Conservation (phyloP, 2,329 filamentous ascomycete species). For the Colletotrichum liaoningense region DNA sequence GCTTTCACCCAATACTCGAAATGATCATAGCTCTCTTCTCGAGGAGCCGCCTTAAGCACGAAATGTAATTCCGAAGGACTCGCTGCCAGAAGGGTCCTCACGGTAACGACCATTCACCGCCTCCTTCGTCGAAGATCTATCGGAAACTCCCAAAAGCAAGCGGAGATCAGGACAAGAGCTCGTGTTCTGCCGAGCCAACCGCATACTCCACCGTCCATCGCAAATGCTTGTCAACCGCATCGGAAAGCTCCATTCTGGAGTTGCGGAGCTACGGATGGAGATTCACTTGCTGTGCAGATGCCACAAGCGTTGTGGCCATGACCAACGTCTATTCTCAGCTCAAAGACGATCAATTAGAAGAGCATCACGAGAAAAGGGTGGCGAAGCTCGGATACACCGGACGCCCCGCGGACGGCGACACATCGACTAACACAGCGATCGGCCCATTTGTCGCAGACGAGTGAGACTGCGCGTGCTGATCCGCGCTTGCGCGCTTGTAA, state of each 20-base stretch:
- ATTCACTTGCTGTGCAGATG: background rate
- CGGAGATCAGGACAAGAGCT: slow-evolving; percentile 26
- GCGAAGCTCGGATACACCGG: background rate
- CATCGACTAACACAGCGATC: background rate
- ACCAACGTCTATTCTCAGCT: background rate
- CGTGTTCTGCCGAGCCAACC: slow-evolving; percentile 32
- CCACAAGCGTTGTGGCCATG: background rate
- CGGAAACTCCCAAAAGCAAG: slow-evolving; percentile 11
- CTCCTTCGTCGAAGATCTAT: background rate
- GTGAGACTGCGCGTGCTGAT: slow-evolving; percentile 4
- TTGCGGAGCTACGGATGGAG: background rate
- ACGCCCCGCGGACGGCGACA: background rate
- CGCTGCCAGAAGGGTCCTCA: background rate
- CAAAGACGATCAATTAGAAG: background rate
- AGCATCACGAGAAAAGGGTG: background rate
- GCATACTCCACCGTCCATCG: slow-evolving; percentile 19
- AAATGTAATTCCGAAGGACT: background rate
- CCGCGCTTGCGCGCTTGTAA: slow-evolving; percentile 35
- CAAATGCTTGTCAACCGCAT: background rate
- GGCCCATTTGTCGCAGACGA: background rate
- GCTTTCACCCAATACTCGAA: background rate
- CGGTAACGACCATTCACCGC: slow-evolving; percentile 18
- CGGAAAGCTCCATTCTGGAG: slow-evolving; percentile 9
- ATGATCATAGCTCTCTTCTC: background rate
- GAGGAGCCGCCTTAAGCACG: background rate